Evolutionary conservation across 306 rosid genomes (phyloP).

Genomic region (Acacia acuminata): DNA sequence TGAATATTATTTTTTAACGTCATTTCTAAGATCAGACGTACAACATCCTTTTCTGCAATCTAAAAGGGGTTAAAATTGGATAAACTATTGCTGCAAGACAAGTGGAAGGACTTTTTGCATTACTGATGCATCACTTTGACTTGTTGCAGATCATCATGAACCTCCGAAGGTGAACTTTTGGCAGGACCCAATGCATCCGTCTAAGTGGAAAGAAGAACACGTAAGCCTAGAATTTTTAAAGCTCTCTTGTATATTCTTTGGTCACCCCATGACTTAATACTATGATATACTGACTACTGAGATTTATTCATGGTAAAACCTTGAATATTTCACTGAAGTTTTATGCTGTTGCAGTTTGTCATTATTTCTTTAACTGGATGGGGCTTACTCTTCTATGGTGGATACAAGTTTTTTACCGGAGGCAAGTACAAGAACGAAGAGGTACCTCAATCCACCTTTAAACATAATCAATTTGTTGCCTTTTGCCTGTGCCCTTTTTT

Average conservation of each 20-base stretch:
- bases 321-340: slow-evolving; percentile 1
- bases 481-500: not conserved
- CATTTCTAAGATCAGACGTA: not conserved
- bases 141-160: slow-evolving; percentile 59
- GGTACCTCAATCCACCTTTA: slow-evolving; percentile 38
- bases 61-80: slow-evolving; percentile 4
- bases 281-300: not conserved
- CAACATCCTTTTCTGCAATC: not conserved
- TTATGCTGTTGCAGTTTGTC: slow-evolving; percentile 54
- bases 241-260: not conserved
- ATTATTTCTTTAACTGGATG: slow-evolving; percentile 59
- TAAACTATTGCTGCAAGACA: not conserved
- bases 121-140: slow-evolving; percentile 5
- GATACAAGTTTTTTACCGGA: slow-evolving; percentile 48
- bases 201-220: slow-evolving; percentile 77
- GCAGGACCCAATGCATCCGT: slow-evolving; percentile 64
- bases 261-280: not conserved
- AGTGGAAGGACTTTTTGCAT: not conserved
- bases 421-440: slow-evolving; percentile 59
- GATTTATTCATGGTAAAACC: slow-evolving; percentile 3
- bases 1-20: not conserved
- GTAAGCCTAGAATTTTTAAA: slow-evolving; percentile 35
- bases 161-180: slow-evolving; percentile 73
- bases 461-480: not conserved
- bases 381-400: slow-evolving; percentile 44